Evolutionary conservation across 1,284 basidiomycete genomes (phyloP).

Genomic region (Moniliophthora roreri): DNA sequence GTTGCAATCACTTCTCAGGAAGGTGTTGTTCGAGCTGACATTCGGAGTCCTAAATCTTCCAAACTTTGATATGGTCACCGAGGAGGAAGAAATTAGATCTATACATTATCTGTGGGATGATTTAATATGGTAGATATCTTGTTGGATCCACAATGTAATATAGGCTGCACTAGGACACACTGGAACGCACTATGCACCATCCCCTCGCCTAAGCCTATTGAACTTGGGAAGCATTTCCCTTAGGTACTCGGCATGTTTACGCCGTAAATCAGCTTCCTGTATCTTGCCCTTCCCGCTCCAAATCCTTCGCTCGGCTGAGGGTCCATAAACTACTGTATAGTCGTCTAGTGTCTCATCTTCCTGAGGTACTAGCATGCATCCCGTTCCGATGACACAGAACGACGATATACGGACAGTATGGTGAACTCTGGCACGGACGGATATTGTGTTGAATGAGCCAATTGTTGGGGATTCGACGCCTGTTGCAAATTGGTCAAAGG

Average conservation of each 20-base stretch:
- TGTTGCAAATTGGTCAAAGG: conserved; percentile 27
- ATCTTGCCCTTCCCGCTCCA: conserved; percentile 88
- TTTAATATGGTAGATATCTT: no score
- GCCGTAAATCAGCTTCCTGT: conserved; percentile 80
- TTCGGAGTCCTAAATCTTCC: conserved; percentile 34
- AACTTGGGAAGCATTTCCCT: conserved; percentile 90
- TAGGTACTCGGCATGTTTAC: conserved; percentile 90
- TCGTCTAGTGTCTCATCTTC: conserved; percentile 81
- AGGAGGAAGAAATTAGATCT: no score
- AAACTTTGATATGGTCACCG: neutral
- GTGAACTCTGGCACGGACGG: conserved; percentile 77
- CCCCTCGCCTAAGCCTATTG: conserved; percentile 66
- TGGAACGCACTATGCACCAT: conserved; percentile 52
- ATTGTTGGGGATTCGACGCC: conserved; percentile 84
- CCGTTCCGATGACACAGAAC: conserved; percentile 81
- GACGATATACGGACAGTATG: conserved; percentile 76
- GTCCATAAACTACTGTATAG: conserved; percentile 84
- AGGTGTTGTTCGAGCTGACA: conserved; percentile 70
- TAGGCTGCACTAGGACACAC: no score
- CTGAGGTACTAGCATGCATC: conserved; percentile 71
- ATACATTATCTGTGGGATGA: no score
- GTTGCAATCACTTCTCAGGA: conserved; percentile 84
- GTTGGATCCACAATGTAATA: neutral
- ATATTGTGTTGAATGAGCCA: conserved; percentile 84
- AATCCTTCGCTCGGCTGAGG: conserved; percentile 64